Percentiles rank a stretch among this genome's conserved stretches.
Evolutionary conservation across 106 monocot species (phyloP).

Genomic region (Vanilla planifolia): DNA sequence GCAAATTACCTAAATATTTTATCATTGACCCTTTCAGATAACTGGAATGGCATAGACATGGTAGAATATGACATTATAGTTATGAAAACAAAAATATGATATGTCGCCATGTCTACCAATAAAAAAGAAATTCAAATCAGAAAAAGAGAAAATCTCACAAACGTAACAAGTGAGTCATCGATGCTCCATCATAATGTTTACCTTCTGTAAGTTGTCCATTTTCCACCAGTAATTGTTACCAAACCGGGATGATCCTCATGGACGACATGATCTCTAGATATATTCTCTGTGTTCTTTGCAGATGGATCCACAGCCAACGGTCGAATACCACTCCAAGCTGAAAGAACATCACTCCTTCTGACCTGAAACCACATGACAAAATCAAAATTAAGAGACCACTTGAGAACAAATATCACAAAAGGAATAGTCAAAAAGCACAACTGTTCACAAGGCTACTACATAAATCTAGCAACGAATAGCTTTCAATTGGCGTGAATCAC

Average conservation of each 20-base stretch:
- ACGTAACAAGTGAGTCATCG: background rate
- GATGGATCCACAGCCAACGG: slow-evolving; percentile 88
- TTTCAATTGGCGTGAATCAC: too few species aligned
- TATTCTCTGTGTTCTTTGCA: slow-evolving; percentile 93
- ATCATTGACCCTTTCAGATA: too few species aligned
- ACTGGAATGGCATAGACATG: too few species aligned
- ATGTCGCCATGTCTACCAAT: background rate
- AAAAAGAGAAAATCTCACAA: background rate
- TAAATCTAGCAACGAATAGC: too few species aligned
- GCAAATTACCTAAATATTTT: too few species aligned
- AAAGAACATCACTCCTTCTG: slow-evolving; percentile 90
- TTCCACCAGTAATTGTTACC: slow-evolving; percentile 97
- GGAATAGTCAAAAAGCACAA: too few species aligned
- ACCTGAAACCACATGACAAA: slow-evolving; percentile 37
- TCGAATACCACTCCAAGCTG: slow-evolving; percentile 99
- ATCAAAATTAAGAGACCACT: too few species aligned
- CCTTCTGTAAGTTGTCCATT: slow-evolving; percentile 98
- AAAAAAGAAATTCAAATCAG: background rate
- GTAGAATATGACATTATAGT: too few species aligned
- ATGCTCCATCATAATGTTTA: background rate
- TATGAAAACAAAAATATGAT: background rate
- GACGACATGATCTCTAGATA: slow-evolving; percentile 96
- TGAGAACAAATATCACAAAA: too few species aligned
- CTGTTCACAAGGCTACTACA: too few species aligned
- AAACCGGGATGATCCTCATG: slow-evolving; percentile 88